Percentiles rank a stretch among this genome's conserved stretches.
Conservation (phyloP, 305 asterid genomes). For the Fraxinus greggii region DNA sequence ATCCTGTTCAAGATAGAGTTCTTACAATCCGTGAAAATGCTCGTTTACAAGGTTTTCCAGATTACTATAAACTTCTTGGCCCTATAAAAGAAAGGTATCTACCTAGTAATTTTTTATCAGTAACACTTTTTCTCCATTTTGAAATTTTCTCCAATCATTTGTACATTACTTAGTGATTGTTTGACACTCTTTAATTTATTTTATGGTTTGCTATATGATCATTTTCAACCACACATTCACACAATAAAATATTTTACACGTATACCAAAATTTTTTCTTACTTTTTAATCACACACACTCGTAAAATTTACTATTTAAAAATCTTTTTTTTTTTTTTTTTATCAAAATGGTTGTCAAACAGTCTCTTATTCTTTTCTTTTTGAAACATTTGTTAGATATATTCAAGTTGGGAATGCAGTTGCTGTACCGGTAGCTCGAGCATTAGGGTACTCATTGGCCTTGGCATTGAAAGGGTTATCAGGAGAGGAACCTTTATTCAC, state of each 20-base stretch:
- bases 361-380: background rate
- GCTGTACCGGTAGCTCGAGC: constrained; percentile 88
- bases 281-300: background rate
- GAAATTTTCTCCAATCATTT: background rate
- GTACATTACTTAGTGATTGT: background rate
- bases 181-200: too few species aligned
- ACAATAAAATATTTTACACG: too few species aligned
- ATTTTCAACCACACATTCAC: too few species aligned
- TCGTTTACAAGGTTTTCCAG: constrained; percentile 86
- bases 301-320: too few species aligned
- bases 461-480: constrained; percentile 44
- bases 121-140: background rate
- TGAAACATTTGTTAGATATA: constrained; percentile 42
- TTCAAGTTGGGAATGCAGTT: constrained; percentile 90
- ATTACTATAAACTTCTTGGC: constrained; percentile 64
- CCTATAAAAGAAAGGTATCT: constrained; percentile 71
- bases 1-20: constrained; percentile 70
- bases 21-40: constrained; percentile 85
- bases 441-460: constrained; percentile 58
- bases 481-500: constrained; percentile 35
- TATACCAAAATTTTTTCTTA: too few species aligned
- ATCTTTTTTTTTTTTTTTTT: background rate
- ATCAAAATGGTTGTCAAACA: background rate
- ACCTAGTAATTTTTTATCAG: background rate
- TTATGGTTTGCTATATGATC: too few species aligned